Conservation (phyloP, 2,329 filamentous ascomycete genomes). For the Blumeria graminis region DNA sequence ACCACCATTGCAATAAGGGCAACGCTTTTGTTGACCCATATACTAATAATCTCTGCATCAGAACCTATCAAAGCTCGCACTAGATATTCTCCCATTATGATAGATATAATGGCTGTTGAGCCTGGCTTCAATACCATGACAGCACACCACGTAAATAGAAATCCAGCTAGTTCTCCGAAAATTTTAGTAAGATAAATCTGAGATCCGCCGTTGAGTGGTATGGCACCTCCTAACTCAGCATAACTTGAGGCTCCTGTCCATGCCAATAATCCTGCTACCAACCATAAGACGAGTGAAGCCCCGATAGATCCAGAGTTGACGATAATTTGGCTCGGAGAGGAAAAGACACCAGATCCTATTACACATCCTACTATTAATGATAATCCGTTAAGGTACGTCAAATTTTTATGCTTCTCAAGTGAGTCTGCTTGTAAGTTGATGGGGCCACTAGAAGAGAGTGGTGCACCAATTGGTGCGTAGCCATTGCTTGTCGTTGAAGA, state of each 20-base stretch:
- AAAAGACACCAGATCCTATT: conserved; percentile 92
- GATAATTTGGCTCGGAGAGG: conserved; percentile 80
- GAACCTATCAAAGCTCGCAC: conserved; percentile 67
- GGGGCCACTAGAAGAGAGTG: conserved; percentile 34
- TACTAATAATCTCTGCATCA: conserved; percentile 56
- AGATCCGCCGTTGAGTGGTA: conserved; percentile 80
- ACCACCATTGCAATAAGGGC: conserved; percentile 50
- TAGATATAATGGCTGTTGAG: conserved; percentile 77
- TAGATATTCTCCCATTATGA: conserved; percentile 97
- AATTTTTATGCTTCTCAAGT: conserved; percentile 80
- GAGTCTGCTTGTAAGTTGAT: conserved; percentile 45
- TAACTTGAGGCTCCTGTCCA: conserved; percentile 95
- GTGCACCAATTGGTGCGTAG: conserved; percentile 69
- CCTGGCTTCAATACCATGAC: conserved; percentile 88
- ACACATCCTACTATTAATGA: conserved; percentile 80
- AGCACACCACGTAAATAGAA: conserved; percentile 90
- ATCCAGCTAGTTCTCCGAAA: conserved; percentile 78
- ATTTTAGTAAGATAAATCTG: conserved; percentile 93
- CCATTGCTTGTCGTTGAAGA: conserved; percentile 53
- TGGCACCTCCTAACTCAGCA: conserved; percentile 84
- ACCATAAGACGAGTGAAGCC: conserved; percentile 76
- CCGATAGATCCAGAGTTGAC: conserved; percentile 76
- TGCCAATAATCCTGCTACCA: conserved; percentile 69
- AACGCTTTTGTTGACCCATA: conserved; percentile 78
- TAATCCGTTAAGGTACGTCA: conserved; percentile 84